Evolutionary conservation across 2,329 filamentous ascomycete genomes (phyloP).

Genomic region (Ambrosiella cleistominuta): DNA sequence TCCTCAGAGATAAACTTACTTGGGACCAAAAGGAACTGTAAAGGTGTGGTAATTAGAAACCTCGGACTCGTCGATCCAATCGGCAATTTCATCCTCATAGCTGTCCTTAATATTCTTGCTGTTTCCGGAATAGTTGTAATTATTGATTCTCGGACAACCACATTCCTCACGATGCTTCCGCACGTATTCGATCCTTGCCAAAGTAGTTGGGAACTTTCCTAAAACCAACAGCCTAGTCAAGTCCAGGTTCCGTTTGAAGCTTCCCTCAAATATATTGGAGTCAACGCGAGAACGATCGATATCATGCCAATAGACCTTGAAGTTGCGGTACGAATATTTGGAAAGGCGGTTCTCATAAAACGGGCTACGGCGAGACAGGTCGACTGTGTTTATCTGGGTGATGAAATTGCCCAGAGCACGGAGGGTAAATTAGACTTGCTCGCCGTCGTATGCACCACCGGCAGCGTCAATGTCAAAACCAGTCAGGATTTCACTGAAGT

Average conservation of each 20-base stretch:
- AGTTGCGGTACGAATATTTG: slow-evolving; percentile 70
- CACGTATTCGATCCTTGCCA: neutral
- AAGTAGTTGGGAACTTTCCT: slow-evolving; percentile 52
- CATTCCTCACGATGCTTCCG: neutral
- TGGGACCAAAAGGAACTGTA: slow-evolving; percentile 47
- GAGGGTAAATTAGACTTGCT: slow-evolving; percentile 62
- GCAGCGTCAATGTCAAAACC: slow-evolving; percentile 81
- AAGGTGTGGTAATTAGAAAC: slow-evolving; percentile 67
- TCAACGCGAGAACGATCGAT: slow-evolving; percentile 62
- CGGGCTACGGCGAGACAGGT: slow-evolving; percentile 61
- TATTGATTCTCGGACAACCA: slow-evolving; percentile 21
- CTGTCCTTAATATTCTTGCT: slow-evolving; percentile 56
- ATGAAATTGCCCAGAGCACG: slow-evolving; percentile 63
- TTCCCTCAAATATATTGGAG: slow-evolving; percentile 73
- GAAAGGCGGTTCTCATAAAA: slow-evolving; percentile 77
- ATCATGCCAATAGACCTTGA: slow-evolving; percentile 65
- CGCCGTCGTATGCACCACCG: slow-evolving; percentile 63
- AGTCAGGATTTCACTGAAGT: slow-evolving; percentile 65
- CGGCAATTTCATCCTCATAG: slow-evolving; percentile 58
- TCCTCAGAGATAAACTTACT: slow-evolving; percentile 14
- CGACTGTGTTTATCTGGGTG: slow-evolving; percentile 66
- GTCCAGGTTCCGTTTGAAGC: slow-evolving; percentile 57
- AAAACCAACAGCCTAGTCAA: slow-evolving; percentile 64
- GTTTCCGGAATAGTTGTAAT: slow-evolving; percentile 37
- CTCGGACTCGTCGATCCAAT: slow-evolving; percentile 26